Percentiles rank a stretch among this genome's conserved stretches.
These are phyloP conservation scores for Ilyonectria mors-panacis DNA, from an alignment of 2,329 filamentous ascomycete species.

Conservation along the genomic window DNA sequence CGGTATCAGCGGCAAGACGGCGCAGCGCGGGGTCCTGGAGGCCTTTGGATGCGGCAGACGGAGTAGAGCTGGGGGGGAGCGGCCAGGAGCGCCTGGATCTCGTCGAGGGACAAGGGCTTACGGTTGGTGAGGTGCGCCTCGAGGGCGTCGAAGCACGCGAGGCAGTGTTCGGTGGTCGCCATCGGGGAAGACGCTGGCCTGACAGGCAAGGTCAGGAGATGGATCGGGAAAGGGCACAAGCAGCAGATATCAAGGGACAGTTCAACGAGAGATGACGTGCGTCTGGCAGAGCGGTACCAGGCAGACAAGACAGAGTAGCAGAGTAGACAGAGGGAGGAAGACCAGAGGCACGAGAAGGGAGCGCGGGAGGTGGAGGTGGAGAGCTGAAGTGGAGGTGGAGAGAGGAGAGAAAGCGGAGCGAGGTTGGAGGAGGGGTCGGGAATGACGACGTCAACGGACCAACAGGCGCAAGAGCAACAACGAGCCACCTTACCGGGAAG, in stretches of 20 bases:
- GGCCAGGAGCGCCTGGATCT: conserved; percentile 78
- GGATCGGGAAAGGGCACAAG: conserved; percentile 23
- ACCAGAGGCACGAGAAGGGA: conserved; percentile 1
- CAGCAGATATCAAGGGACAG: conserved; percentile 9
- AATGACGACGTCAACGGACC: conserved; percentile 4
- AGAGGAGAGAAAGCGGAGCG: conserved; percentile 16
- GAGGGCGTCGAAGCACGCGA: conserved; percentile 93
- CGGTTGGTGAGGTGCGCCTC: conserved; percentile 81
- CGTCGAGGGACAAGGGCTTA: conserved; percentile 75
- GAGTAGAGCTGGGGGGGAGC: conserved; percentile 50
- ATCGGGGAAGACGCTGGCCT: conserved; percentile 62
- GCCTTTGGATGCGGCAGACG: conserved; percentile 32
- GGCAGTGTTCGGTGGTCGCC: conserved; percentile 89
- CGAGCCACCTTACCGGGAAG: conserved; percentile 12
- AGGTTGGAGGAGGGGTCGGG: conserved; percentile 22
- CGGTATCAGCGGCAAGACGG: conserved; percentile 55
- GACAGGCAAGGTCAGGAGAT: conserved; percentile 22
- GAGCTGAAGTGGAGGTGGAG: conserved; percentile 14
- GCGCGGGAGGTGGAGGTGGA: conserved; percentile 12
- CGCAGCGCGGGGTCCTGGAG: conserved; percentile 60
- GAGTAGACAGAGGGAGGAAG: conserved; percentile 25
- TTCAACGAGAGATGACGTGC: conserved; percentile 15
- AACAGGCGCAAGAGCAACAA: background rate
- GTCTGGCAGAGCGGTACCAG: conserved; percentile 5
- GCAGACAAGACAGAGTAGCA: background rate